phyloP scores from a whole-genome alignment of 2,329 filamentous ascomycete species.

The Chaetomium globosum region DNA sequence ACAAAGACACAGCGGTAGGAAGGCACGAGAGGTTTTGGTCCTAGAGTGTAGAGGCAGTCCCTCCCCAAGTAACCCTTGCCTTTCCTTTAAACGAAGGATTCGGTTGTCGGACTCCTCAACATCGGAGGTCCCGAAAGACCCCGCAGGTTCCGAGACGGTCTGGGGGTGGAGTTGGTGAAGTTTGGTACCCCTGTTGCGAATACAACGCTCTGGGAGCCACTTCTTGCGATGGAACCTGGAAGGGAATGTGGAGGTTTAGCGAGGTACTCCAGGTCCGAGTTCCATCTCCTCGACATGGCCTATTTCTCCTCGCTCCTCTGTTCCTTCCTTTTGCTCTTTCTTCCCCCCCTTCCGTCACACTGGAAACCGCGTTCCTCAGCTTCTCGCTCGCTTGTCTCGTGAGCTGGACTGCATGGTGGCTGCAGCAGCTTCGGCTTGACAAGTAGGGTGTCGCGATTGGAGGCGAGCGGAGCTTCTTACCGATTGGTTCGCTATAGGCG shows the following conservation, averaged over 20 bases:
- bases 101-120: not conserved
- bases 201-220: not conserved
- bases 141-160: conserved; percentile 14
- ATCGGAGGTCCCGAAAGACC: conserved; percentile 10
- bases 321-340: not conserved
- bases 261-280: too few relatives aligned
- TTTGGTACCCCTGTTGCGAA: conserved; percentile 2
- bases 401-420: conserved; percentile 3
- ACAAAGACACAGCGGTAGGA: not conserved
- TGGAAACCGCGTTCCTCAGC: not conserved
- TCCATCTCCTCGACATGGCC: not conserved
- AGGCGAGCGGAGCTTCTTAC: conserved; percentile 1
- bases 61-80: not conserved
- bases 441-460: not conserved
- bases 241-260: not conserved
- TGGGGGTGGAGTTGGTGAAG: conserved; percentile 10
- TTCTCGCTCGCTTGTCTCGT: not conserved
- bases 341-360: not conserved
- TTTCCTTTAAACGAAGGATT: not conserved
- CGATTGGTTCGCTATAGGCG: conserved; percentile 13
- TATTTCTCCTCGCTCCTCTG: not conserved
- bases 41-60: not conserved
- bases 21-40: not conserved
- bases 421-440: not conserved
- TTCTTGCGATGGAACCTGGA: not conserved